These are phyloP conservation scores for Aspergillus alliaceus DNA, from an alignment of 2,329 filamentous ascomycete genomes.

Conservation along the genomic window DNA sequence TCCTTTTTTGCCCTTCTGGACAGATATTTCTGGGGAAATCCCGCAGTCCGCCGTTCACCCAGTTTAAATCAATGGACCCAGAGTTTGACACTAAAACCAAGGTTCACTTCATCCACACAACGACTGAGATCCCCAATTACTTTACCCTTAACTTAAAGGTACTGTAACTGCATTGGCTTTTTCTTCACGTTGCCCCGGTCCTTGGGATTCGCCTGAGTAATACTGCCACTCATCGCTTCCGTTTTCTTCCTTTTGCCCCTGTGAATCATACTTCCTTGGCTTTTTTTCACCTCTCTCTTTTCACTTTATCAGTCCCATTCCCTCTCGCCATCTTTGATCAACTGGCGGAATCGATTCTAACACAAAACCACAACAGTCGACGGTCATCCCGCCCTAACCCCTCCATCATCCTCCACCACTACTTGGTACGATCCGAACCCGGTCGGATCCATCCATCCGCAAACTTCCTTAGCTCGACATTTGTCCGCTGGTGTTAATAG, in stretches of 20 bases:
- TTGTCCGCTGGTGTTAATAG: constrained; percentile 21
- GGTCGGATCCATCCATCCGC: constrained; percentile 30
- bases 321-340: not conserved
- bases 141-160: constrained; percentile 2
- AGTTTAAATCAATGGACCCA: constrained; percentile 4
- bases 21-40: constrained; percentile 5
- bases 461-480: constrained; percentile 40
- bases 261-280: constrained; percentile 1
- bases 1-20: not conserved
- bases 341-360: not conserved
- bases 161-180: not conserved
- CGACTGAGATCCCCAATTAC: not conserved
- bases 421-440: constrained; percentile 19
- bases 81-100: constrained; percentile 12
- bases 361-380: constrained; percentile 9
- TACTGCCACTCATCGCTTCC: constrained; percentile 3
- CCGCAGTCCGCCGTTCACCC: constrained; percentile 12
- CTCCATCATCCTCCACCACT: constrained; percentile 6
- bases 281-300: constrained; percentile 6
- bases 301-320: constrained; percentile 1
- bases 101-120: constrained; percentile 1
- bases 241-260: constrained; percentile 8
- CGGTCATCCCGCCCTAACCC: constrained; percentile 13
- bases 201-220: constrained; percentile 7
- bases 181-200: not conserved